Conservation (phyloP, 805 yeast species). For the Pichia occidentalis region DNA sequence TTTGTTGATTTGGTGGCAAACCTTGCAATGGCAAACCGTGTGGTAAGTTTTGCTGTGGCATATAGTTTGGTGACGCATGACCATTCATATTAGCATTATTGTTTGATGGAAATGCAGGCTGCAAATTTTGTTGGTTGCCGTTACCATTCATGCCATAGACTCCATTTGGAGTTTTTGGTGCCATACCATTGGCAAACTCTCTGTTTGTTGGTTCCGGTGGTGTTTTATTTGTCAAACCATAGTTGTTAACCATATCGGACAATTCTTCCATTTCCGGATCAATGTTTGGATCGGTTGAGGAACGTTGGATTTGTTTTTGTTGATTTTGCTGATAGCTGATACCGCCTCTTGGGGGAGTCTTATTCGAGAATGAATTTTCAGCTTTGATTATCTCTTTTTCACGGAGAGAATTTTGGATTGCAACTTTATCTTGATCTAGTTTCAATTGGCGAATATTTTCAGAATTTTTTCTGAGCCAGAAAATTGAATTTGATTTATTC, state of each 20-base stretch:
- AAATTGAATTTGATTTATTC: constrained; percentile 24
- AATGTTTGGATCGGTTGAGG: constrained; percentile 17
- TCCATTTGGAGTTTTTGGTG: constrained; percentile 17
- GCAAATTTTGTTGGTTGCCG: constrained; percentile 13
- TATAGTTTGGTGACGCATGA: constrained; percentile 24
- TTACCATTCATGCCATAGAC: too few species aligned
- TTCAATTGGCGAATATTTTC: constrained; percentile 26
- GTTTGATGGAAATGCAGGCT: constrained; percentile 15
- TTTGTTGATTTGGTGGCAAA: constrained; percentile 26
- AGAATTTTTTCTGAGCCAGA: constrained; percentile 27
- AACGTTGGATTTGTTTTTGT: constrained; percentile 12
- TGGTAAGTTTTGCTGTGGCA: constrained; percentile 27
- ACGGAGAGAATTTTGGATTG: constrained; percentile 23
- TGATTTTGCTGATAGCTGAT: constrained; percentile 10
- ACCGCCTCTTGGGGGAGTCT: constrained; percentile 5
- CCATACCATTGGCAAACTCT: constrained; percentile 10
- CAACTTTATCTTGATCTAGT: constrained; percentile 23
- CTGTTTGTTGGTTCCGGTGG: constrained; percentile 12
- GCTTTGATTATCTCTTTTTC: constrained; percentile 23
- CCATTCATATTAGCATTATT: constrained; percentile 16
- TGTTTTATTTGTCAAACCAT: constrained; percentile 24
- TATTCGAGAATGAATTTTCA: constrained; percentile 4
- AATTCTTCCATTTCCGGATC: constrained; percentile 29
- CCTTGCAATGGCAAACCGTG: constrained; percentile 32
- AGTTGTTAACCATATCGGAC: constrained; percentile 28